These are phyloP conservation scores for Eutrema salsugineum DNA, from an alignment of 441 rosid species.

Conservation along the genomic window DNA sequence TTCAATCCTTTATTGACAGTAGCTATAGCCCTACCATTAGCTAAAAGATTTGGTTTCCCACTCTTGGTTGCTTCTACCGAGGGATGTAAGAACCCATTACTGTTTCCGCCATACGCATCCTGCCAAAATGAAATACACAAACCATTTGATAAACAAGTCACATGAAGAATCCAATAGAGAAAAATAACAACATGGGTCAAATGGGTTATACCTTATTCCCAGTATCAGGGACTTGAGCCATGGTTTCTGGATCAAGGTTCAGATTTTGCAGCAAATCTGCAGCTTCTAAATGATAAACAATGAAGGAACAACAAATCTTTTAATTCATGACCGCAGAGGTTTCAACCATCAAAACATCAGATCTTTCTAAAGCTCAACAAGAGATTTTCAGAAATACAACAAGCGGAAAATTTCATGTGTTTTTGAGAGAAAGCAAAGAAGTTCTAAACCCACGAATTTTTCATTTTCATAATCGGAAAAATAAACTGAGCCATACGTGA, in stretches of 20 bases:
- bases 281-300: slow-evolving; percentile 34
- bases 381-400: not conserved
- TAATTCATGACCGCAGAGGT: not conserved
- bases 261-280: slow-evolving; percentile 48
- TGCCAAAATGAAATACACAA: not conserved
- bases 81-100: not conserved
- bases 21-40: not conserved
- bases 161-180: not conserved
- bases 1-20: not conserved
- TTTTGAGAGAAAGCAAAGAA: too few relatives aligned
- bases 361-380: not conserved
- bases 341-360: not conserved
- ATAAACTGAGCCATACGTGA: not conserved
- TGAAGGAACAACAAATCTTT: slow-evolving; percentile 2
- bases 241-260: slow-evolving; percentile 35
- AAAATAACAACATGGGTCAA: not conserved
- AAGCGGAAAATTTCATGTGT: not conserved
- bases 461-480: not conserved
- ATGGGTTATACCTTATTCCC: slow-evolving; percentile 33
- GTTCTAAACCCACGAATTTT: too few relatives aligned
- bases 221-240: slow-evolving; percentile 28
- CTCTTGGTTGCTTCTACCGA: not conserved
- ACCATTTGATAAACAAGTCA: not conserved
- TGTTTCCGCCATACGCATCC: slow-evolving; percentile 3
- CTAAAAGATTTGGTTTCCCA: not conserved